phyloP scores from a whole-genome alignment of 305 asterid species.

The Fraxinus sp. region DNA sequence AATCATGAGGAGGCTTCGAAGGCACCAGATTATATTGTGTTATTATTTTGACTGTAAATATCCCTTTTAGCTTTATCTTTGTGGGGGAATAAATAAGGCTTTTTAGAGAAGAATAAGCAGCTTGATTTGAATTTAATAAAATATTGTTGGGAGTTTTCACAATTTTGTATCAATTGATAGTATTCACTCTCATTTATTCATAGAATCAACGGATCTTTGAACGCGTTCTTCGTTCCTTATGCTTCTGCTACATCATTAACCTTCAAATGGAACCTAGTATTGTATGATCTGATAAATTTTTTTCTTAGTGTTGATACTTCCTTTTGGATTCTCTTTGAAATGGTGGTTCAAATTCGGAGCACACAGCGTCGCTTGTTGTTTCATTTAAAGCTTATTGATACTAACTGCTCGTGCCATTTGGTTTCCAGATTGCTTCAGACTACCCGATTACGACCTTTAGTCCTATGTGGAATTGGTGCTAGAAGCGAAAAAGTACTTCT shows the following conservation, averaged over 20 bases:
- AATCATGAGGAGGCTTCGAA: neutral
- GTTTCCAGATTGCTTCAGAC: constrained; percentile 4
- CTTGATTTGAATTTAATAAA: neutral
- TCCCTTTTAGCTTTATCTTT: neutral
- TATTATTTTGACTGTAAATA: neutral
- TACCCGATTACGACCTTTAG: neutral
- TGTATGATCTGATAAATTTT: neutral
- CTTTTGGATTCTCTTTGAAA: neutral
- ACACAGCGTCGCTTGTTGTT: neutral
- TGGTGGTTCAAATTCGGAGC: neutral
- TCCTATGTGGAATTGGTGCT: constrained; percentile 12
- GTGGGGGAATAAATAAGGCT: neutral
- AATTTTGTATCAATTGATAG: neutral
- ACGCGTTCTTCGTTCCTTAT: neutral
- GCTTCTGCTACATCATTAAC: neutral
- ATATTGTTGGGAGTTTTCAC: neutral
- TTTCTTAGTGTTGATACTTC: neutral
- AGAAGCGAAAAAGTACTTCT: constrained; percentile 12
- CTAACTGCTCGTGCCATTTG: neutral
- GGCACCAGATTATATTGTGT: neutral
- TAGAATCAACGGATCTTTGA: no score
- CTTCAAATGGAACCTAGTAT: neutral
- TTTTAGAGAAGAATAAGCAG: neutral
- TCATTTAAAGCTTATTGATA: neutral
- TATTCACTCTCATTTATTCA: neutral